These are phyloP conservation scores for Mortierella sp. DNA, from an alignment of 371 early-diverging fungal genomes.

Conservation along the genomic window DNA sequence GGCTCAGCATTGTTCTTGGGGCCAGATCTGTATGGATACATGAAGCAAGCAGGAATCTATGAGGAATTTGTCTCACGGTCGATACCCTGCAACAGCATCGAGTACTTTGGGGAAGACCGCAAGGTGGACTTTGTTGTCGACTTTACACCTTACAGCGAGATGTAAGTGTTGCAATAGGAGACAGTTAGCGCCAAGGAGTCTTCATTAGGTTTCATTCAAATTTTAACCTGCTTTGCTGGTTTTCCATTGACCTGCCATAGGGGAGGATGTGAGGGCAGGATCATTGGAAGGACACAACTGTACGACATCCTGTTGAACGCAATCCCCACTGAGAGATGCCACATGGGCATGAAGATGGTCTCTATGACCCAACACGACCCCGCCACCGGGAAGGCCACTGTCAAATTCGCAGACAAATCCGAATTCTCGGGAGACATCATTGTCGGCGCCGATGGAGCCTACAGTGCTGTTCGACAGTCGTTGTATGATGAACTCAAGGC, in stretches of 20 bases:
- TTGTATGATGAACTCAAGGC: conserved; percentile 7
- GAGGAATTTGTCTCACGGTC: conserved; percentile 14
- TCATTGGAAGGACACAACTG: conserved; percentile 12
- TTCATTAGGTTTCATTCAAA: background rate
- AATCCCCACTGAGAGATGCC: background rate
- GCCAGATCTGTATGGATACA: conserved; percentile 14
- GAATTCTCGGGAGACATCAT: conserved; percentile 11
- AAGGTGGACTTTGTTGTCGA: conserved; percentile 19
- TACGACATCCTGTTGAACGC: conserved; percentile 15
- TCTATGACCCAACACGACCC: background rate
- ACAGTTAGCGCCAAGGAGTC: too few relatives aligned
- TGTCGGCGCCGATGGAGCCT: conserved; percentile 26
- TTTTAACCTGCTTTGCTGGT: background rate
- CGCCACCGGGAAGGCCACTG: background rate
- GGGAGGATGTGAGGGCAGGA: conserved; percentile 16
- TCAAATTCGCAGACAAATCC: conserved; percentile 13
- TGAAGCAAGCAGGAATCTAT: conserved; percentile 25
- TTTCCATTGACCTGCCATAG: background rate
- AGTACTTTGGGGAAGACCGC: conserved; percentile 19
- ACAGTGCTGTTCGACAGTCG: conserved; percentile 8
- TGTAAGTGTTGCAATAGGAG: background rate
- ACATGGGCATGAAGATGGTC: conserved; percentile 10
- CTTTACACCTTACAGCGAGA: conserved; percentile 13
- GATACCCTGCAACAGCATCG: conserved; percentile 2
- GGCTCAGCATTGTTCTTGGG: conserved; percentile 14